Evolutionary conservation across 2,329 filamentous ascomycete genomes (phyloP), one percentile per base, ranked within the genome.

Genomic region (Ambrosiella beaveri): DNA sequence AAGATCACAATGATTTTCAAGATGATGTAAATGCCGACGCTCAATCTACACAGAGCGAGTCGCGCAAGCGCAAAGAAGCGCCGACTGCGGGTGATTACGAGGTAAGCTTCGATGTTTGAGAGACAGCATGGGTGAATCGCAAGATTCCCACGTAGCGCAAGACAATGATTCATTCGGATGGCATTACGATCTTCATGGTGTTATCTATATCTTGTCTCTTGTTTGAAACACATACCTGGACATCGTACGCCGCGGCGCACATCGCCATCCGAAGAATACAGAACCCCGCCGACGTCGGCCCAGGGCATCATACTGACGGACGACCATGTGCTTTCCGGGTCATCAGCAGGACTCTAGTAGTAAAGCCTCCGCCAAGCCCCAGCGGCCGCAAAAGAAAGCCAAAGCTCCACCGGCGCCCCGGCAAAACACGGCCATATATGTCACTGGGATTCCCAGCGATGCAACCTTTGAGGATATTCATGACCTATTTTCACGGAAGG

Each of bases 351-450:
- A 51, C 17, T n/a, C 44, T 37, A 54, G 41, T 39, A 54, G n/a
- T 15, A 17, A n/a, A 11, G n/a, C 27, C 56, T 54, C 60, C 35
- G 51, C 52, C 47, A 55, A 60, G 27, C 52, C 56, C 17, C 55
- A 62, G 58, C 72, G 72, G 7, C 70, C 70, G 12, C 69, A 66
- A 61, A 75, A 77, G 67, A 72, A 74, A 62, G 67, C 72, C 59
- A 75, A 75, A 61, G 70, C 73, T 9, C 73, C 74, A 1, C 73
- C 74, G 6, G 71, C 74, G 62, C 75, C 76, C 12, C 74, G 74
- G 61, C 76, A 90, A 64, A 97, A 96, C 68, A 95, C 87, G 5
- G 91, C 91, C 47, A 80, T 98, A 63, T 98, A 91, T 72, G 86
- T 96, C 53, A 95, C 89, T 3, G 88, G 86, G 11, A 78, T 98